Evolutionary conservation across 2,329 filamentous ascomycete genomes (phyloP).

Genomic region (Colletotrichum chlorophyti): DNA sequence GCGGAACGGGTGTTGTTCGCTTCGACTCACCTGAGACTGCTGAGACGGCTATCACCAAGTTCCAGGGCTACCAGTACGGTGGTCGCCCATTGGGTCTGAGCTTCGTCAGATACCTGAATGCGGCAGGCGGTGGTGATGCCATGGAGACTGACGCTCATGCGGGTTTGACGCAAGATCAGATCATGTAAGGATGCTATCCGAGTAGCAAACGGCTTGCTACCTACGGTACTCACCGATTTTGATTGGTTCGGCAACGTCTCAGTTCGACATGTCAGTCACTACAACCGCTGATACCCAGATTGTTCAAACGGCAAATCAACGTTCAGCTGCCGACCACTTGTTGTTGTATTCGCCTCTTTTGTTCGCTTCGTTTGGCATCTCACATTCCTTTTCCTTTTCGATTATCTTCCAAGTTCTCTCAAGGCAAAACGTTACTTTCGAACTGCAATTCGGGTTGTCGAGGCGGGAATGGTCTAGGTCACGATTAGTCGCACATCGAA

Average conservation of each 20-base stretch:
- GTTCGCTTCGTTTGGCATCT: not conserved
- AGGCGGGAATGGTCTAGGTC: not conserved
- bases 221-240: not conserved
- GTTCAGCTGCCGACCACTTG: not conserved
- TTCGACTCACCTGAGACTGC: constrained; percentile 86
- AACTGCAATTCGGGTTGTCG: not conserved
- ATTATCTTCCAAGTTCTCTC: not conserved
- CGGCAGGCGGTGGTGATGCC: constrained; percentile 65
- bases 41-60: constrained; percentile 94
- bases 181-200: constrained; percentile 90
- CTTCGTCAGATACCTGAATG: constrained; percentile 90
- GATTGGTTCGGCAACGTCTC: not conserved
- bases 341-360: constrained; percentile 9
- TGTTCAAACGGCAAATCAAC: not conserved
- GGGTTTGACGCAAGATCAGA: constrained; percentile 94
- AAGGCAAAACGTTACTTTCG: constrained; percentile 2
- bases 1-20: constrained; percentile 94
- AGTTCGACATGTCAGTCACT: not conserved
- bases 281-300: not conserved
- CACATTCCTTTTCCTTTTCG: not conserved
- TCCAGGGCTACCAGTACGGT: constrained; percentile 97
- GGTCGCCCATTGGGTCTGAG: constrained; percentile 91
- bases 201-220: not conserved
- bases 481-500: not conserved
- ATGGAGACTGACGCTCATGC: constrained; percentile 84